A percentile compares a stretch with the other conserved stretches of the same genome.
Conservation (phyloP, 148 eudicot genomes). For the Mesembryanthemum crystallinum region DNA sequence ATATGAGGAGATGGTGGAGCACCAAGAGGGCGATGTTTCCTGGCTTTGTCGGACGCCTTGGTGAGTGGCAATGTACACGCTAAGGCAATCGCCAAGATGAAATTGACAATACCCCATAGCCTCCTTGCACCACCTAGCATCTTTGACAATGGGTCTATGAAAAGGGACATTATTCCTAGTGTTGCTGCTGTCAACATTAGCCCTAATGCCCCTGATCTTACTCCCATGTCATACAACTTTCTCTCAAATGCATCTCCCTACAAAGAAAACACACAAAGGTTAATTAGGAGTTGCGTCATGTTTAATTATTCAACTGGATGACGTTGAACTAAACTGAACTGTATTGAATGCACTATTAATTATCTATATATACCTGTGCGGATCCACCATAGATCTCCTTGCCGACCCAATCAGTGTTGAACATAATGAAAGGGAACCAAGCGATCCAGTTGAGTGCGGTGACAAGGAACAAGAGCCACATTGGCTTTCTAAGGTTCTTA, state of each 20-base stretch:
- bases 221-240: constrained; percentile 53
- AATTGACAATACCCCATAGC: constrained; percentile 69
- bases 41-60: constrained; percentile 45
- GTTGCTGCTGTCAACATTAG: constrained; percentile 67
- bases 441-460: constrained; percentile 70
- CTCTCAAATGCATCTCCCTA: constrained; percentile 23
- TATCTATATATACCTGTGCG: constrained; percentile 29
- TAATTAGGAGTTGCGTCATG: too few species aligned
- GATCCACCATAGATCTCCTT: constrained; percentile 67
- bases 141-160: constrained; percentile 41
- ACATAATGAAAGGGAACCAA: constrained; percentile 71
- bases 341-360: too few species aligned
- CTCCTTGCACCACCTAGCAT: constrained; percentile 49
- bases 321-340: too few species aligned
- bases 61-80: constrained; percentile 52
- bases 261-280: neutral
- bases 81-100: constrained; percentile 50
- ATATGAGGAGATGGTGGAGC: constrained; percentile 35
- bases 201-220: constrained; percentile 65
- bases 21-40: constrained; percentile 22
- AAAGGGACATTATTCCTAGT: constrained; percentile 50
- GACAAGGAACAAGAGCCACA: constrained; percentile 63
- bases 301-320: too few species aligned
- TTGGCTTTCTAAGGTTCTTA: constrained; percentile 44
- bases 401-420: constrained; percentile 84